Evolutionary conservation across 768 basidiomycete species (phyloP).

Genomic region (Podaxis pistillaris): DNA sequence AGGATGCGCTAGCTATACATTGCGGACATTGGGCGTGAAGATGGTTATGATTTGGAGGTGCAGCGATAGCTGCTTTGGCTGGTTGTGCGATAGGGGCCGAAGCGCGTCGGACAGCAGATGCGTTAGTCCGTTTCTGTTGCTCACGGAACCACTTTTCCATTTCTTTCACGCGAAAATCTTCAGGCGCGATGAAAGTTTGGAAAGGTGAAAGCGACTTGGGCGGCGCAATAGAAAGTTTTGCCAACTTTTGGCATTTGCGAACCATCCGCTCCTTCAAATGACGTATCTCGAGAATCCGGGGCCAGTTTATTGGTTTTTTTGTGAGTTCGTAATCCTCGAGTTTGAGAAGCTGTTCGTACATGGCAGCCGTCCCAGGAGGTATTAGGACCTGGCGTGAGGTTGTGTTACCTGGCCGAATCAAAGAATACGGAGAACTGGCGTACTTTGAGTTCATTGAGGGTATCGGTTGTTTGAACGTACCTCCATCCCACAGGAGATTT

Average conservation of each 20-base stretch:
- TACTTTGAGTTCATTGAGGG: slow-evolving; percentile 73
- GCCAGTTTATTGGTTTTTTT: slow-evolving; percentile 62
- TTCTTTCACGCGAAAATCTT: slow-evolving; percentile 73
- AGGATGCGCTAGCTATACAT: neutral
- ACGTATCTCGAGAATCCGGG: slow-evolving; percentile 69
- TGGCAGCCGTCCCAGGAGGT: slow-evolving; percentile 61
- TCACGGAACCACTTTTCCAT: slow-evolving; percentile 77
- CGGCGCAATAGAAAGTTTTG: slow-evolving; percentile 37
- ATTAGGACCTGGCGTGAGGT: slow-evolving; percentile 51
- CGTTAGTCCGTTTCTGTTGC: slow-evolving; percentile 43
- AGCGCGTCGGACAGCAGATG: slow-evolving; percentile 26
- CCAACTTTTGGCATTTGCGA: slow-evolving; percentile 70
- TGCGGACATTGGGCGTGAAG: slow-evolving; percentile 2
- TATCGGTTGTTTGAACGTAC: slow-evolving; percentile 75
- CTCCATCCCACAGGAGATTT: slow-evolving; percentile 59
- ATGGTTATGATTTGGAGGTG: neutral
- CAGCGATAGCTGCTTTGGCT: neutral
- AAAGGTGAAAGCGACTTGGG: slow-evolving; percentile 45
- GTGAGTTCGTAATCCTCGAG: slow-evolving; percentile 60
- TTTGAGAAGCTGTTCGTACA: slow-evolving; percentile 66
- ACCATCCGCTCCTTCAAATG: slow-evolving; percentile 82
- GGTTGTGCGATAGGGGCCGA: slow-evolving; percentile 18
- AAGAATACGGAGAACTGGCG: neutral
- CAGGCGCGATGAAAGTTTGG: slow-evolving; percentile 64
- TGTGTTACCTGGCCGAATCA: neutral